phyloP scores from a whole-genome alignment of 805 yeast species.

The Nakazawaea ambrosiae region DNA sequence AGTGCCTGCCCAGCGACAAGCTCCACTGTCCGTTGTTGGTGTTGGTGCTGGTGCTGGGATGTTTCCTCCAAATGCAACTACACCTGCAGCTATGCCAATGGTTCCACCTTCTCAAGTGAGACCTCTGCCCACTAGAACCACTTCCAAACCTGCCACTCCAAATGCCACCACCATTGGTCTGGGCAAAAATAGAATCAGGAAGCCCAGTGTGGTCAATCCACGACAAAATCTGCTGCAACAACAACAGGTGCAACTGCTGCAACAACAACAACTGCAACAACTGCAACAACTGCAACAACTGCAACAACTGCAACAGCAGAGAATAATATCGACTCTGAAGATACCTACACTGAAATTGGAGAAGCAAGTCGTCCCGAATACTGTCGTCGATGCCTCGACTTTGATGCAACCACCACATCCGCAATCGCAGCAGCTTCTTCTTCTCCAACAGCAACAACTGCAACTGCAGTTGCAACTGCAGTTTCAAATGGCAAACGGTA shows the following conservation, averaged over 20 bases:
- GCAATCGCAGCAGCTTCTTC: slow-evolving; percentile 15
- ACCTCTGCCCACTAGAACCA: not conserved
- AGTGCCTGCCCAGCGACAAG: not conserved
- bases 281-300: slow-evolving; percentile 12
- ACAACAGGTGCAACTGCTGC: slow-evolving; percentile 1
- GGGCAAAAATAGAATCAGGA: not conserved
- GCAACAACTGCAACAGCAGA: slow-evolving; percentile 19
- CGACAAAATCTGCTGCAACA: not conserved
- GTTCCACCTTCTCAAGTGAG: not conserved
- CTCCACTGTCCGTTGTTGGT: not conserved
- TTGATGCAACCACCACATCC: slow-evolving; percentile 13
- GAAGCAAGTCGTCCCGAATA: not conserved
- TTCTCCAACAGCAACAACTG: slow-evolving; percentile 14
- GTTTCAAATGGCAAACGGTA: not conserved
- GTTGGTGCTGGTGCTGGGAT: not conserved
- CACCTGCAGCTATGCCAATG: not conserved
- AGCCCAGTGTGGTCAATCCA: not conserved
- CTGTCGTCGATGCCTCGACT: not conserved
- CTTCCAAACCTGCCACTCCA: not conserved
- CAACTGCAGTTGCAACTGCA: slow-evolving; percentile 1
- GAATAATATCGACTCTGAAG: slow-evolving; percentile 12
- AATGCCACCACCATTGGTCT: not conserved
- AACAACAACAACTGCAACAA: slow-evolving; percentile 12
- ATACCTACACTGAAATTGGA: too few relatives aligned
- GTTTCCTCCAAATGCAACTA: not conserved